Evolutionary conservation across 305 asterid genomes (phyloP), one percentile per base, ranked within the genome.

Genomic region (Fraxinus platypoda): DNA sequence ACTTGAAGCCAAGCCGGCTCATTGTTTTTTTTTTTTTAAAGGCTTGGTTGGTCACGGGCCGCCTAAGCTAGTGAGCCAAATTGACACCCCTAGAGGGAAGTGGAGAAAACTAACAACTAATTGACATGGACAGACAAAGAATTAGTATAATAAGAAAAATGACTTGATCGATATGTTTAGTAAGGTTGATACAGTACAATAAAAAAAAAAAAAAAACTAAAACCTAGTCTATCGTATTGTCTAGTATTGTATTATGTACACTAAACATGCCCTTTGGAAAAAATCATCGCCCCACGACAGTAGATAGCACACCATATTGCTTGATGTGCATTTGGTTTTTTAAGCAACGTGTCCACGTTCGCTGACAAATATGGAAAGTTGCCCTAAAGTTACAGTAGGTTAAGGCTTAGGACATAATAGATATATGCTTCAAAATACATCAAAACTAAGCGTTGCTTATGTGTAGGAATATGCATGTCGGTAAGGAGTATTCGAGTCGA

Each of bases 401-500:
- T 31, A 31, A 31, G 33, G 33, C 33, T 31, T 31, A 31, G 33
- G 33, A 31, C 33, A 31, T 2, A 3, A 31, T 31, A 31, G 31
- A 25, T 64, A 11, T 25, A 6, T 21, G 15, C 33, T 64, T 64
- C 17, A 8, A 23, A 54, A 8, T 23, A 17, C 73, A 9, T 64
- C 17, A 64, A 23, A 8, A 23, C 15, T 62, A 23, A n/a, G 11
- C 8, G 17, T 78, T 59, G 38, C 43, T 37, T 84, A 31, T 31
- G 35, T 72, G 84, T 85, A 92, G 98, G 91, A 74, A 73, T 92
- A 93, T 70, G 84, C 86, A 34, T 83, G 86, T 2, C 93, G 92
- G 17, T 95, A 92, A 83, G 97, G 98, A 66, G 78, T 37, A 57
- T 87, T 73, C 11, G 95, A 93, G 87, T 73, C 11, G 95, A 93